Evolutionary conservation across 2,329 filamentous ascomycete genomes (phyloP), one percentile per base, ranked within the genome.

Genomic region (Scolecobasidium constrictum): DNA sequence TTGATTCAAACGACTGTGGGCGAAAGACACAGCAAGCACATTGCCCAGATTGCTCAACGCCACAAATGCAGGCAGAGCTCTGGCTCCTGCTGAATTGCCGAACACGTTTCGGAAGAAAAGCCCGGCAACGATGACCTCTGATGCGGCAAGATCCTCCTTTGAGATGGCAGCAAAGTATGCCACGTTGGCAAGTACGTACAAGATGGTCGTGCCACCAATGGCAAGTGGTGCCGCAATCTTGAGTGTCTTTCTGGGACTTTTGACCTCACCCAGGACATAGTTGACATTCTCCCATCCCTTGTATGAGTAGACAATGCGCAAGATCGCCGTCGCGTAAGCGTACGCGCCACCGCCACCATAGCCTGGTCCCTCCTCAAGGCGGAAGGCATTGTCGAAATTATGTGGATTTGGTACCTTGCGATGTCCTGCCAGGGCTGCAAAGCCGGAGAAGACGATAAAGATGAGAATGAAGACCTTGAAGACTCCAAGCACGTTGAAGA

Each of bases 281-380:
- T 77, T 78, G 21, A 74, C 74, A 44, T 77, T 78, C 51, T 77
- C 73, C 75, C 75, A 81, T 3, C 76, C 76, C 49, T 73, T 75
- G 60, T 77, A 79, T 55, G 80, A 76, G 41, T 77, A 77, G 44
- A 74, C 71, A 3, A 80, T 65, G 47, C 77, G 77, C 57, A 79
- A 79, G 46, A 70, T 69, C 4, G 59, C 64, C 0, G 62, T 61
- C 9, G 38, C 26, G 21, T 44, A 41, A n/a, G n/a, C n/a, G n/a
- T n/a, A n/a, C n/a, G n/a, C n/a, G n/a, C n/a, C n/a, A n/a, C n/a
- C n/a, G n/a, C n/a, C n/a, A n/a, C n/a, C n/a, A n/a, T n/a, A n/a
- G n/a, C n/a, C n/a, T 31, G 39, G 39, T 7, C 39, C 42, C 0
- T 64, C 56, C 1, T 58, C 67, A 2, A 73, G 73, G 13, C 62